phyloP scores from a whole-genome alignment of 441 rosid genomes.

The Euphorbia celastroides region DNA sequence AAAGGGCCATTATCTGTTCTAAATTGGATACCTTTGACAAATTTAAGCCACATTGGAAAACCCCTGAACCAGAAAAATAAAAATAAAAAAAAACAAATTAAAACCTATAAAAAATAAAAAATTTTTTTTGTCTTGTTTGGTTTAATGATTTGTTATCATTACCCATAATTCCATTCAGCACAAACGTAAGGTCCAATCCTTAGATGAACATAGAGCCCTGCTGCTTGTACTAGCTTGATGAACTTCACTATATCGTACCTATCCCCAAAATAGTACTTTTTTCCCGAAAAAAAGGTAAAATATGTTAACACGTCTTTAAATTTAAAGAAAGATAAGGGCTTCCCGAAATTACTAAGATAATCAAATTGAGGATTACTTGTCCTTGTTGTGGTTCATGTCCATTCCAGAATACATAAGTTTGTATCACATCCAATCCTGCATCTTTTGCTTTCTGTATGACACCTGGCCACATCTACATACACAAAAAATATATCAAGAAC shows the following conservation, averaged over 20 bases:
- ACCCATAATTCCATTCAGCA: constrained; percentile 98
- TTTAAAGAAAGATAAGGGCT: neutral
- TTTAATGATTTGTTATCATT: constrained; percentile 11
- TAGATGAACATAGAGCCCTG: constrained; percentile 89
- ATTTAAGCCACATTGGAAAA: constrained; percentile 95
- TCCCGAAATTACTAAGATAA: too few species aligned
- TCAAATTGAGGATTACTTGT: constrained; percentile 38
- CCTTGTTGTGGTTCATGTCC: constrained; percentile 75
- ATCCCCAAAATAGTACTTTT: constrained; percentile 68
- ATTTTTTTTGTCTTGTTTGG: too few species aligned
- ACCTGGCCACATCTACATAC: constrained; percentile 68
- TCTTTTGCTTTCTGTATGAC: constrained; percentile 71
- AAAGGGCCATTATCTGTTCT: constrained; percentile 90
- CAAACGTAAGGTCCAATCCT: constrained; percentile 94
- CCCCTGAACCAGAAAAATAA: constrained; percentile 60
- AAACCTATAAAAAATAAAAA: neutral
- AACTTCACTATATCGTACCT: constrained; percentile 83
- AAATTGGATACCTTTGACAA: constrained; percentile 76
- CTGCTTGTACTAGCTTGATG: constrained; percentile 70
- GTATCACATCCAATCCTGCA: constrained; percentile 77
- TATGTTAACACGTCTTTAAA: neutral
- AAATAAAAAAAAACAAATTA: constrained; percentile 1
- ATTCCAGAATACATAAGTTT: constrained; percentile 86
- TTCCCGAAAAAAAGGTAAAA: neutral
- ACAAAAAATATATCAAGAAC: neutral